Base-by-base conservation (phyloP, 345 rosid species). In the Atalantia buxifolia region DNA sequence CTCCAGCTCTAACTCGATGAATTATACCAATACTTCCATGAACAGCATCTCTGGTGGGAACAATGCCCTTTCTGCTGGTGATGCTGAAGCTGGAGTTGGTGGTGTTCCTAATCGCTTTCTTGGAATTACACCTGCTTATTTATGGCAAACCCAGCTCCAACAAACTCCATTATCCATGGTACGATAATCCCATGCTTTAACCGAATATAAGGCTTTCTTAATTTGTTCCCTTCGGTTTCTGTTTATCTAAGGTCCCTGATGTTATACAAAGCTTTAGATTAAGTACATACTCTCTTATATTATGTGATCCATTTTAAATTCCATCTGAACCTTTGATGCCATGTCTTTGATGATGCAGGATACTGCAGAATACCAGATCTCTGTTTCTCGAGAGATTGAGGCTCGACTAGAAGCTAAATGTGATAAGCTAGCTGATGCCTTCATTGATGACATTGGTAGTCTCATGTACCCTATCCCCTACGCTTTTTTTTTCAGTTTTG, bases 91-190 rank as follows among this genome's bases (percentile, higher is more conserved):
- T 64, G 95, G 90, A 63, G 94, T 92, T 77, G 98, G 99, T 81
- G 99, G 98, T 81, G 95, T 90, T 71, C 92, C 97, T 9, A 91
- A 94, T 86, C 93, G 97, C 35, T 96, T 91, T 84, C 93, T 96
- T 72, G 98, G 99, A 74, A 87, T 94, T 71, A 92, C 98, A 57
- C 95, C 97, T 71, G 84, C 91, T 67, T 94, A 94, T 86, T 82
- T 96, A 69, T 91, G 97, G 88, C 90, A 90, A 87, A 92, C 89
- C 72, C 98, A 96, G 87, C 95, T 89, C 76, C 99, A 90, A 72
- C 87, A 88, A 69, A 65, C 83, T 72, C 92, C 93, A 60, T 82
- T 81, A 45, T 76, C 86, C 72, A 84, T 91, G 97, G 99, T 96
- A 87, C 22, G 66, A 66, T 77, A 75, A 60, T 50, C 45, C 9